Evolutionary conservation across 441 rosid genomes (phyloP).

Genomic region (Gossypium trilobum): DNA sequence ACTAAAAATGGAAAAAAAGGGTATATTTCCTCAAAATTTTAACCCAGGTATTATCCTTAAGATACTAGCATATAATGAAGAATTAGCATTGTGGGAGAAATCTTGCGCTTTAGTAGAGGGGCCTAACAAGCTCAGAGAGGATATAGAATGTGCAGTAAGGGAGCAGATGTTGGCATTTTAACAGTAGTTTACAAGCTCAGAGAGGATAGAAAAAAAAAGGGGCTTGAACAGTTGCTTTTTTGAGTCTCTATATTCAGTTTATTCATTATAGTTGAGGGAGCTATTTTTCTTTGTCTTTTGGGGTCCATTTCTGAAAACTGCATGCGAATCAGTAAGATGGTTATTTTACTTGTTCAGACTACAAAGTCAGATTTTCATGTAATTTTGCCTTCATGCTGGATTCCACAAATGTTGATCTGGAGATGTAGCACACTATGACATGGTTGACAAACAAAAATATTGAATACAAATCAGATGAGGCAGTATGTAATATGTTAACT

Average conservation of each 20-base stretch:
- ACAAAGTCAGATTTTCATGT: not conserved
- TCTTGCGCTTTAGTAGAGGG: not conserved
- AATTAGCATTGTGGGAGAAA: not conserved
- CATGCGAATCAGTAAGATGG: not conserved
- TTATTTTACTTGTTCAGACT: not conserved
- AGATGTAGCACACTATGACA: not conserved
- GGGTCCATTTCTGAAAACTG: not conserved
- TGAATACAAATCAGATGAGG: not conserved
- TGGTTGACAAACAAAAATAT: not conserved
- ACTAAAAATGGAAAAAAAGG: not conserved
- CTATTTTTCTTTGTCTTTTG: not conserved
- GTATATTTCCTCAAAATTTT: not conserved
- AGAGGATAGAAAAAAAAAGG: not conserved
- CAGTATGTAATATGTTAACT: slow-evolving; percentile 4
- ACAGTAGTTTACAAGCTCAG: not conserved
- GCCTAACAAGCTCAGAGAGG: not conserved
- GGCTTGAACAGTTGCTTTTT: not conserved
- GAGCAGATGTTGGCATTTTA: not conserved
- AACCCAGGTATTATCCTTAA: not conserved
- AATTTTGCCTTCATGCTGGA: not conserved
- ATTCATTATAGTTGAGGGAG: not conserved
- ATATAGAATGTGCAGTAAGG: not conserved
- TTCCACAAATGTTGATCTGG: not conserved
- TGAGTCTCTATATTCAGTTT: not conserved
- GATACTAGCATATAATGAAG: not conserved